Base-by-base conservation (phyloP, 1,284 basidiomycete genomes). In the Garcileccinum viscosum region DNA sequence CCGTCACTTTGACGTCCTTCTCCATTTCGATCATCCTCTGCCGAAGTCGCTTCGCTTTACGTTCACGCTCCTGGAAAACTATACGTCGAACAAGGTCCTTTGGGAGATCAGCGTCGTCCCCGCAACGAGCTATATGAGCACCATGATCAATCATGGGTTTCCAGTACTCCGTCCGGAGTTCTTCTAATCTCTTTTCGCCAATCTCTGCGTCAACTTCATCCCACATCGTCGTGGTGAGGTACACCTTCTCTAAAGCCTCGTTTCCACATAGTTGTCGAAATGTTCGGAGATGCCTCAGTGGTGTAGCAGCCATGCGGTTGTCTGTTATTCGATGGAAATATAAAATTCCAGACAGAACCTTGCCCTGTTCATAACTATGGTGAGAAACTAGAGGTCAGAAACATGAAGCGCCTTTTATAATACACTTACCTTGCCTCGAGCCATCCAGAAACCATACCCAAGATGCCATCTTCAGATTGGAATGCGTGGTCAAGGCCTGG, bases 361-460 rank as follows among this genome's bases (percentile, higher is more conserved):
- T 50, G 19, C n/a, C 47, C 22, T 22, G 3, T 2, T 50, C 47
- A 22, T 83, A 80, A 37, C 83, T 85, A 11, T 35, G 42, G 22
- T 17, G 17, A 15, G 47, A 32, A 30, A 40, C 15, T 5, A 40
- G 19, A 42, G 9, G n/a, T 68, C 30, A 63, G 8, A 24, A n/a
- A 33, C 2, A 30, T 56, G 17, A 32, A 14, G 27, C 15, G 14
- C n/a, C 62, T 22, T 9, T 27, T 9, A 65, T 27, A 12, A 7
- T 11, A 11, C 12, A 40, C 33, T 61, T 67, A 74, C 71, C 56
- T 69, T 19, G 47, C 62, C n/a, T 66, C 61, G 19, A 80, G 67
- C 67, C 47, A 50, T 5, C n/a, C n/a, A n/a, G 47, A 50, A 8
- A 50, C 22, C 17, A n/a, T 12, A 11, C 9, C 44, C 56, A 78